phyloP scores from a whole-genome alignment of 176 grass and related monocot genomes.

The Zoysia pacifica region DNA sequence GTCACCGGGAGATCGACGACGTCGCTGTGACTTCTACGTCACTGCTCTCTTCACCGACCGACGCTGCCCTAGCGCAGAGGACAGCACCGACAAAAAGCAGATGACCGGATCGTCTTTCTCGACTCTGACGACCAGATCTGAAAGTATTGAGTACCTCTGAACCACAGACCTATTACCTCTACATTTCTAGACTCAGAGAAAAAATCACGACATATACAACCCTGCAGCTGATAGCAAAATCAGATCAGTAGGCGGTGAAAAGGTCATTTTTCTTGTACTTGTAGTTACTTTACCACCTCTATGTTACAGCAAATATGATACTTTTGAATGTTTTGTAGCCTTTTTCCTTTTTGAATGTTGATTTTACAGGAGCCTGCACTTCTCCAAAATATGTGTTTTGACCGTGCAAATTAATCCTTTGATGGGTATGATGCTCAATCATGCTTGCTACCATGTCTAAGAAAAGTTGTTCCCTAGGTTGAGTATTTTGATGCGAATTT shows the following conservation, averaged over 20 bases:
- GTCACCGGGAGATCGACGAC: too few relatives aligned
- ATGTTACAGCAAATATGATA: background rate
- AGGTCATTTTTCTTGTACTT: conserved; percentile 51
- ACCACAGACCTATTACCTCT: too few relatives aligned
- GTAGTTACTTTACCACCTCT: background rate
- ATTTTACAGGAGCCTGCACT: background rate
- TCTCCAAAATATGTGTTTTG: background rate
- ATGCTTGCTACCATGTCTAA: background rate
- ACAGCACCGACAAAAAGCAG: too few relatives aligned
- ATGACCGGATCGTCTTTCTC: too few relatives aligned
- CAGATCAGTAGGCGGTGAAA: conserved; percentile 78
- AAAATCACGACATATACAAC: too few relatives aligned
- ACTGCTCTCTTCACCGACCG: too few relatives aligned
- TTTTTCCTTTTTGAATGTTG: background rate
- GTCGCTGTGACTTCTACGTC: too few relatives aligned
- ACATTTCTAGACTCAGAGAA: too few relatives aligned
- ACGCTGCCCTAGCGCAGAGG: too few relatives aligned
- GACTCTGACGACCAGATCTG: too few relatives aligned
- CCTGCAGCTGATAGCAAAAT: conserved; percentile 93
- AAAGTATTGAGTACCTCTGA: too few relatives aligned
- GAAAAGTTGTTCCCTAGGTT: background rate
- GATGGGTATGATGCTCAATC: background rate
- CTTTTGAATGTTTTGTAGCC: background rate
- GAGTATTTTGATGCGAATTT: background rate
- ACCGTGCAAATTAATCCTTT: conserved; percentile 2